Evolutionary conservation across 2,329 filamentous ascomycete species (phyloP).

Genomic region (Lasiodiplodia gonubiensis): DNA sequence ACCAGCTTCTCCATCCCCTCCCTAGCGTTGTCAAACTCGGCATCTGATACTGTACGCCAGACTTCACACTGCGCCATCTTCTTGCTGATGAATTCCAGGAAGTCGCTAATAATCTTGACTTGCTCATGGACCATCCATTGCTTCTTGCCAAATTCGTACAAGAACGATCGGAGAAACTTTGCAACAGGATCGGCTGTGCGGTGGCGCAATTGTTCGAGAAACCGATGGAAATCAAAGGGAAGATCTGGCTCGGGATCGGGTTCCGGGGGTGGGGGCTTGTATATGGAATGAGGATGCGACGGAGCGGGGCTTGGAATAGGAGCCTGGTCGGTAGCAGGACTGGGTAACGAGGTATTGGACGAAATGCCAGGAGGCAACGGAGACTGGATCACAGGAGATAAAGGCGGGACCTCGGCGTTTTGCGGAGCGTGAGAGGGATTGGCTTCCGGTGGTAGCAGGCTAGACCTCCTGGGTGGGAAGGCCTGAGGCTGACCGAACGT

Average conservation of each 20-base stretch:
- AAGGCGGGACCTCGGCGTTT: constrained; percentile 27
- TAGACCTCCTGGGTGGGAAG: constrained; percentile 84
- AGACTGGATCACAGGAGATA: constrained; percentile 5
- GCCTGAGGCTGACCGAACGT: constrained; percentile 69
- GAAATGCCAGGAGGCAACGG: constrained; percentile 37
- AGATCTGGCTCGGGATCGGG: constrained; percentile 74
- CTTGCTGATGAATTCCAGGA: constrained; percentile 93
- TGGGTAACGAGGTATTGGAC: constrained; percentile 28
- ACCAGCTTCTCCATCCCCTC: constrained; percentile 99
- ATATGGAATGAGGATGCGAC: constrained; percentile 51
- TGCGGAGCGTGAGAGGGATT: constrained; percentile 46
- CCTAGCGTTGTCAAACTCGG: constrained; percentile 96
- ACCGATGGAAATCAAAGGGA: constrained; percentile 96
- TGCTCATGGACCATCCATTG: constrained; percentile 99
- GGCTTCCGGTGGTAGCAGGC: constrained; percentile 63
- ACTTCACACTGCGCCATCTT: constrained; percentile 98
- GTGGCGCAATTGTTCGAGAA: constrained; percentile 92
- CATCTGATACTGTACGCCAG: constrained; percentile 93
- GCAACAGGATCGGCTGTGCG: constrained; percentile 98
- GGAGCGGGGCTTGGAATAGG: constrained; percentile 23
- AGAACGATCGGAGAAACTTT: constrained; percentile 90
- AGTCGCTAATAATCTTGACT: constrained; percentile 98
- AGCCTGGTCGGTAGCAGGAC: constrained; percentile 33
- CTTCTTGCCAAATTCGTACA: constrained; percentile 93
- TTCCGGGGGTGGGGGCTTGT: constrained; percentile 61